A percentile compares a stretch with the other conserved stretches of the same genome.
phyloP scores from a whole-genome alignment of 1,284 basidiomycete species.

The Ustilago trichophora region DNA sequence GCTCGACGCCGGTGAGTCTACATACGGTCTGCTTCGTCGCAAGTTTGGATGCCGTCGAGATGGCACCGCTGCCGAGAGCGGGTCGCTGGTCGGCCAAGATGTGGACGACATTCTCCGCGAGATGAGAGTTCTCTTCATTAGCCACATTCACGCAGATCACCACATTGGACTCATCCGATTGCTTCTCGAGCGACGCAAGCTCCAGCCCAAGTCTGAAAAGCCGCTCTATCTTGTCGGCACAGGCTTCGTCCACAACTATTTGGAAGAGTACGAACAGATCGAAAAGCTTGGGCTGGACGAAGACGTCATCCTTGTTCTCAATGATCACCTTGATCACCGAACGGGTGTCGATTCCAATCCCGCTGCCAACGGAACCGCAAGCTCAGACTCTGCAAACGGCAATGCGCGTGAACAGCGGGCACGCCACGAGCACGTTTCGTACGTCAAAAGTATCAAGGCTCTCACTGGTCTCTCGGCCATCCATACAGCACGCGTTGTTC shows the following conservation, averaged over 20 bases:
- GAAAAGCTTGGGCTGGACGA: constrained; percentile 75
- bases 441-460: constrained; percentile 23
- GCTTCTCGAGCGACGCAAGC: constrained; percentile 77
- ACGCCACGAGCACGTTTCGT: constrained; percentile 7
- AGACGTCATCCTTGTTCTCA: constrained; percentile 68
- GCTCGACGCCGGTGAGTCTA: constrained; percentile 91
- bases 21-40: constrained; percentile 85
- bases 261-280: constrained; percentile 75
- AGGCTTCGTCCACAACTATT: constrained; percentile 72
- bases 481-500: constrained; percentile 45
- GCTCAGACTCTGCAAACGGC: background rate
- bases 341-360: constrained; percentile 42
- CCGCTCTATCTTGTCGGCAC: constrained; percentile 77
- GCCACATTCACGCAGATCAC: constrained; percentile 92
- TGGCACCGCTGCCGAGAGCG: constrained; percentile 20
- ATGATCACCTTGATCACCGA: constrained; percentile 45
- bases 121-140: constrained; percentile 82
- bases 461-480: constrained; percentile 26
- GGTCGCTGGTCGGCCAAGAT: constrained; percentile 19
- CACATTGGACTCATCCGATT: constrained; percentile 83
- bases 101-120: constrained; percentile 70
- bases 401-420: constrained; percentile 3
- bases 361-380: background rate
- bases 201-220: constrained; percentile 63
- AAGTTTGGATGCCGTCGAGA: constrained; percentile 73